A percentile compares a stretch with the other conserved stretches of the same genome.
Conservation (phyloP, 805 yeast genomes). For the Cyberlindnera saturnus region DNA sequence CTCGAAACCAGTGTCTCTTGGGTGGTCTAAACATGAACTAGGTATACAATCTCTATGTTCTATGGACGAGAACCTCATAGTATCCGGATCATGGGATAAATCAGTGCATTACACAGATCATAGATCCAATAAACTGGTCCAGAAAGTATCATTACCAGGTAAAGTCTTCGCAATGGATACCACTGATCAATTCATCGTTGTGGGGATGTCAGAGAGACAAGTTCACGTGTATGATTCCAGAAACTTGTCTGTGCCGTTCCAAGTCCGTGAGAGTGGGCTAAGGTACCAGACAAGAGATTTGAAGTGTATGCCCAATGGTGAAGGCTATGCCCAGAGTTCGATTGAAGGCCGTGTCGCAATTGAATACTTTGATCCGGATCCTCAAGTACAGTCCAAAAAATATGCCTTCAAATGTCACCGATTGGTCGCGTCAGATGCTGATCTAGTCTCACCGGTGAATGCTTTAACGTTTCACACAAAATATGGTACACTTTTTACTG, state of each 20-base stretch:
- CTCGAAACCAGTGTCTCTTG: constrained; percentile 23
- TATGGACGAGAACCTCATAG: constrained; percentile 26
- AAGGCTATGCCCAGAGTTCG: constrained; percentile 63
- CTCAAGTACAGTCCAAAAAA: constrained; percentile 34
- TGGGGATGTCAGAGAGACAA: constrained; percentile 47
- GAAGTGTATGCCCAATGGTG: constrained; percentile 44
- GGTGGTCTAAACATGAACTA: constrained; percentile 27
- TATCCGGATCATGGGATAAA: constrained; percentile 58
- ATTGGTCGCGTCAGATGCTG: constrained; percentile 36
- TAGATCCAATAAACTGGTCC: constrained; percentile 3
- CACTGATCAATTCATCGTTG: constrained; percentile 36
- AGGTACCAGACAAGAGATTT: constrained; percentile 58
- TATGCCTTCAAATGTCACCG: constrained; percentile 86
- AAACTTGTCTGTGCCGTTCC: constrained; percentile 37
- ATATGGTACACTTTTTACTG: constrained; percentile 75
- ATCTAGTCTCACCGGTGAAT: constrained; percentile 70
- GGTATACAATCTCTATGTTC: constrained; percentile 33
- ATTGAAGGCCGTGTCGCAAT: constrained; percentile 81
- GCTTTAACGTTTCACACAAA: constrained; percentile 71
- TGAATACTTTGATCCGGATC: constrained; percentile 53
- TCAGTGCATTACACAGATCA: constrained; percentile 10
- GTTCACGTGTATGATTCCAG: constrained; percentile 56
- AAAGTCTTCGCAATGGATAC: constrained; percentile 64
- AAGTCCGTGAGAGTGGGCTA: constrained; percentile 55
- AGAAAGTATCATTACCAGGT: constrained; percentile 27